Conservation (phyloP, 495 filamentous ascomycete species). For the Xylaria bambusicola region DNA sequence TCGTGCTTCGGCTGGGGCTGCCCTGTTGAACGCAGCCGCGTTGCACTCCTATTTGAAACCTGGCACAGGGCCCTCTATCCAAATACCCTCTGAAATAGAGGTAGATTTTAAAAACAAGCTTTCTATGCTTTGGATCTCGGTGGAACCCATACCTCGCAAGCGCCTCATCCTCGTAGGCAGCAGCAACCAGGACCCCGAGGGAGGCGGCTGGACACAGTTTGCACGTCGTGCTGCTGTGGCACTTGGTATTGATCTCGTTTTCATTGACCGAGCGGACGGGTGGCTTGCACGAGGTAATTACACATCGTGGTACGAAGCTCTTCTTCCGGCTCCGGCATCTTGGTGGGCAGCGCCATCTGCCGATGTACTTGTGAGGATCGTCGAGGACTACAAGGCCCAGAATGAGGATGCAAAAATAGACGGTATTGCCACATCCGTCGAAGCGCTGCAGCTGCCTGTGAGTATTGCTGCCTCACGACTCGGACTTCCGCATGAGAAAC, state of each 20-base stretch:
- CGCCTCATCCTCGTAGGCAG: conserved; percentile 40
- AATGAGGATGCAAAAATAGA: conserved; percentile 32
- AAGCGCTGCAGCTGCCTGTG: conserved; percentile 42
- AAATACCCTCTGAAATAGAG: conserved; percentile 17
- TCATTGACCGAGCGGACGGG: conserved; percentile 49
- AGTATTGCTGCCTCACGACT: conserved; percentile 36
- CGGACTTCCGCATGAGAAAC: conserved; percentile 34
- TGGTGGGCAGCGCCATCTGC: conserved; percentile 35
- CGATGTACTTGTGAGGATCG: conserved; percentile 34
- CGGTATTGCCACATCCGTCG: conserved; percentile 42
- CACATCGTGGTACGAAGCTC: conserved; percentile 37
- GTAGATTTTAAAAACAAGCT: conserved; percentile 28
- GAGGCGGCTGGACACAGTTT: conserved; percentile 34
- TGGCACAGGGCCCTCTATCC: neutral
- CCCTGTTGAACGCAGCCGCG: conserved; percentile 14
- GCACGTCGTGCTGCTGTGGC: conserved; percentile 41
- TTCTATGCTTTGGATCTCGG: conserved; percentile 33
- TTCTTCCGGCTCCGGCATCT: conserved; percentile 20
- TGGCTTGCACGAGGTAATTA: conserved; percentile 47
- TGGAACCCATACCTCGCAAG: conserved; percentile 27
- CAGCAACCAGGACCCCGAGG: conserved; percentile 40
- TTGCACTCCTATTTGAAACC: neutral
- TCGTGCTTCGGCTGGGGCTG: conserved; percentile 24
- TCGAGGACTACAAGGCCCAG: conserved; percentile 28
- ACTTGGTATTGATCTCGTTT: conserved; percentile 47